Evolutionary conservation across 2,329 filamentous ascomycete genomes (phyloP).

Genomic region (Curvularia sp.): DNA sequence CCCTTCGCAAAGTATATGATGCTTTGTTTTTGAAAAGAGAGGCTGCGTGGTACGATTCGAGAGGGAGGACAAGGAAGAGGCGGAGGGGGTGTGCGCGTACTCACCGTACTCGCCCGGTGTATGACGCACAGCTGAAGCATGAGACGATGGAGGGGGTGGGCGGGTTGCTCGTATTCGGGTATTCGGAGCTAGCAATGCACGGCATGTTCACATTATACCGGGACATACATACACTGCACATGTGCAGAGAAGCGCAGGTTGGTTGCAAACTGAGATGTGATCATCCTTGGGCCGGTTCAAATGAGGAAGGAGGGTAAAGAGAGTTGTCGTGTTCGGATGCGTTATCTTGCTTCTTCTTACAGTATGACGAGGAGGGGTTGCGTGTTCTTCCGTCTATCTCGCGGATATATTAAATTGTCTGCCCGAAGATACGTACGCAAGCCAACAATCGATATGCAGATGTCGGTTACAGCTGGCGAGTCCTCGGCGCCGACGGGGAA

Average conservation of each 20-base stretch:
- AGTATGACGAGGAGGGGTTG: background rate
- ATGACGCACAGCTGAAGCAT: constrained; percentile 19
- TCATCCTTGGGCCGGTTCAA: constrained; percentile 6
- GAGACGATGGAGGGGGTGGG: constrained; percentile 5
- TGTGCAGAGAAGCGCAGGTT: background rate
- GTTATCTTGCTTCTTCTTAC: constrained; percentile 1
- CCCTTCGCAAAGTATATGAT: background rate
- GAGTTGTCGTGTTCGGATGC: constrained; percentile 1
- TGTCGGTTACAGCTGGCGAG: constrained; percentile 3
- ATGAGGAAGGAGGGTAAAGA: constrained; percentile 14
- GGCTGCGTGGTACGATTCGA: background rate
- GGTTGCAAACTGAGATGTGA: constrained; percentile 6
- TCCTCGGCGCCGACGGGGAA: constrained; percentile 4
- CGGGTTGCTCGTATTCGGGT: constrained; percentile 14
- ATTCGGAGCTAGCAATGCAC: constrained; percentile 4
- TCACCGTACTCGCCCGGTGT: constrained; percentile 9
- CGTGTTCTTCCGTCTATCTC: background rate
- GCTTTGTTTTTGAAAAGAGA: background rate
- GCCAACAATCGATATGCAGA: constrained; percentile 1
- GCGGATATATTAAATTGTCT: constrained; percentile 8
- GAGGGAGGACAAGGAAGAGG: background rate
- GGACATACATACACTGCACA: background rate
- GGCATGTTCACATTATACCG: background rate
- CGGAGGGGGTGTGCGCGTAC: background rate
- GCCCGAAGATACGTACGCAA: background rate